These are phyloP conservation scores for Lagenaria siceraria DNA, from an alignment of 306 rosid species.

Conservation along the genomic window DNA sequence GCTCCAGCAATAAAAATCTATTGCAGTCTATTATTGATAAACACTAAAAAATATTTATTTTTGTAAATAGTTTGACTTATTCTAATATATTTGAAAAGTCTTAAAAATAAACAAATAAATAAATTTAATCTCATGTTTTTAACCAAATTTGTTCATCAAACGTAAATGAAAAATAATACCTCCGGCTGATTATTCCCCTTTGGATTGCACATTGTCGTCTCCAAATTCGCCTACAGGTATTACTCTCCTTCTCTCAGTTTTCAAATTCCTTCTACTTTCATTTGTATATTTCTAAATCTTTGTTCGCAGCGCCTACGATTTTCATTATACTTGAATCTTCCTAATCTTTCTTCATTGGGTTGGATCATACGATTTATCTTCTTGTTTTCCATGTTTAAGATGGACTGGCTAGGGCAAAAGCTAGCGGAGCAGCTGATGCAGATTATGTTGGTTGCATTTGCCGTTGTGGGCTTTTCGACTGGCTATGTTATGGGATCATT, in stretches of 20 bases:
- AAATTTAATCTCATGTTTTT: too few relatives aligned
- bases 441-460: constrained; percentile 54
- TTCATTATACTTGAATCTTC: background rate
- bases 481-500: constrained; percentile 61
- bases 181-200: background rate
- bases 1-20: too few relatives aligned
- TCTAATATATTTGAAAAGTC: too few relatives aligned
- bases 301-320: too few relatives aligned
- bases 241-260: background rate
- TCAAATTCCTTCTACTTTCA: background rate
- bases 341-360: background rate
- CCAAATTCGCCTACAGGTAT: background rate
- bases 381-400: constrained; percentile 18
- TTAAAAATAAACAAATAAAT: too few relatives aligned
- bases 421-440: constrained; percentile 87
- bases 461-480: constrained; percentile 39
- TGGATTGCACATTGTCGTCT: background rate
- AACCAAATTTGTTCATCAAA: too few relatives aligned
- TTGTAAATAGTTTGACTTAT: too few relatives aligned
- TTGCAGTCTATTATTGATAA: too few relatives aligned
- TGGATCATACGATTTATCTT: background rate
- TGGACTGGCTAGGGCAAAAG: constrained; percentile 99
- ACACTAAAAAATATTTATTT: too few relatives aligned
- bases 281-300: background rate
- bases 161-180: too few relatives aligned